Conservation (phyloP, 2,329 filamentous ascomycete genomes). For the Claviceps sp. region DNA sequence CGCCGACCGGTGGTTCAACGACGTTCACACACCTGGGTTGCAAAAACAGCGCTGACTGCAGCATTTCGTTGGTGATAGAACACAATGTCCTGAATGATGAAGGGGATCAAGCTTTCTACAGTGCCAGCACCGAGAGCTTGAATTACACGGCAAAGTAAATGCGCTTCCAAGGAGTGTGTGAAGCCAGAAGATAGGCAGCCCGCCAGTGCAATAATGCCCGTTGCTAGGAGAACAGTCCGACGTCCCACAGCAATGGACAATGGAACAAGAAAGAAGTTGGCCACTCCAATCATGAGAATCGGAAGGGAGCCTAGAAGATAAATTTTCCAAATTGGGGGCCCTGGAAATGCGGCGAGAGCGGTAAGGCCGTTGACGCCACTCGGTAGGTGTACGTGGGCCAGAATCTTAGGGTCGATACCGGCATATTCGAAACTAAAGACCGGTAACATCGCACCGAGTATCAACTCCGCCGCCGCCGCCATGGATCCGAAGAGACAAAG, state of each 20-base stretch:
- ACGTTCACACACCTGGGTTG: neutral
- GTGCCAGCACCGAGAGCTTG: conserved; percentile 3
- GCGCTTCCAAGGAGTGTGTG: neutral
- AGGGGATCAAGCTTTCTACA: conserved; percentile 1
- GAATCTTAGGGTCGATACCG: neutral
- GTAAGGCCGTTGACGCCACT: neutral
- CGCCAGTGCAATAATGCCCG: neutral
- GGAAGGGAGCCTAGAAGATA: conserved; percentile 1
- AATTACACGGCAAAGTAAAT: neutral
- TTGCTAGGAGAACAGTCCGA: neutral
- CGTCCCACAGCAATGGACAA: conserved; percentile 1
- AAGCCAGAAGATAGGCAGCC: conserved; percentile 1
- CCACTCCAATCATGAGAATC: conserved; percentile 1
- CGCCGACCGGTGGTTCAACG: neutral
- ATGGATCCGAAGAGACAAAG: conserved; percentile 3
- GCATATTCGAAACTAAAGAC: conserved; percentile 3
- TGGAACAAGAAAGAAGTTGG: conserved; percentile 2
- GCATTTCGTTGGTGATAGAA: conserved; percentile 3
- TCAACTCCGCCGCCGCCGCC: conserved; percentile 1
- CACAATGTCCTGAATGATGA: conserved; percentile 3
- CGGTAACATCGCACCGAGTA: conserved; percentile 1
- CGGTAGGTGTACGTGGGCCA: neutral
- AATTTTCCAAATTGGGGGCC: conserved; percentile 1
- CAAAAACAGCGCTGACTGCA: conserved; percentile 1
- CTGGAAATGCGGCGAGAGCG: conserved; percentile 1